Conservation (phyloP, 495 filamentous ascomycete genomes). For the Xylaria intraflava region DNA sequence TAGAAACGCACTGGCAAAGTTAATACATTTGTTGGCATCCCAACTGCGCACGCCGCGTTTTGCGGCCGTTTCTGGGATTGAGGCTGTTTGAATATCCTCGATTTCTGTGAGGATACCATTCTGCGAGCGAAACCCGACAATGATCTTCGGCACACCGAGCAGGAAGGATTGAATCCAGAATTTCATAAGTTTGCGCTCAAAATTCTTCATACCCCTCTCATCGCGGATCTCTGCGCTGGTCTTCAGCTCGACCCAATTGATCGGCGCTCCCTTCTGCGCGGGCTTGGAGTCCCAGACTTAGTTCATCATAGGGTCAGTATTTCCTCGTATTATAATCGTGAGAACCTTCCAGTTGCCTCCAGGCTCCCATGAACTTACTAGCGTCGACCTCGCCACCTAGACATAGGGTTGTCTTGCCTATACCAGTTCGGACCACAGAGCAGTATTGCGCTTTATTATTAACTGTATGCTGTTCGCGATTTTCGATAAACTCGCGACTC, state of each 20-base stretch:
- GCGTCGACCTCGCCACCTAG: slow-evolving; percentile 96
- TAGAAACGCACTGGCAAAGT: slow-evolving; percentile 71
- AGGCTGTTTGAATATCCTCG: slow-evolving; percentile 70
- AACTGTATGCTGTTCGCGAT: slow-evolving; percentile 60
- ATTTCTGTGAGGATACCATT: slow-evolving; percentile 63
- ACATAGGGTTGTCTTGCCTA: slow-evolving; percentile 63
- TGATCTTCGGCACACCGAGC: slow-evolving; percentile 82
- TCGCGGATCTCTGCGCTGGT: slow-evolving; percentile 65
- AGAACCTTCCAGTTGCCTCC: too few species aligned
- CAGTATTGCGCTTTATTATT: slow-evolving; percentile 91
- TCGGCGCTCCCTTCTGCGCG: slow-evolving; percentile 51
- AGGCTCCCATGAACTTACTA: slow-evolving; percentile 40
- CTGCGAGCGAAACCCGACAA: slow-evolving; percentile 77
- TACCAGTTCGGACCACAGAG: slow-evolving; percentile 79
- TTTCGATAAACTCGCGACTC: slow-evolving; percentile 68
- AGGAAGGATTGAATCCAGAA: slow-evolving; percentile 97
- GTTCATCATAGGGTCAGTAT: neutral
- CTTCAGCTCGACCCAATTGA: slow-evolving; percentile 94
- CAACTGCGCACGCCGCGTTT: slow-evolving; percentile 58
- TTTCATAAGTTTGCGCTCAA: slow-evolving; percentile 83
- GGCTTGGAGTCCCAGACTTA: slow-evolving; percentile 84
- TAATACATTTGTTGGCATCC: slow-evolving; percentile 89
- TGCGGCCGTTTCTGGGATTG: slow-evolving; percentile 67
- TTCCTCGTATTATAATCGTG: neutral
- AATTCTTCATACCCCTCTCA: slow-evolving; percentile 61